Base-by-base conservation (phyloP, 108 stramenopile genomes). In the Pseudonitzschia pungens region DNA sequence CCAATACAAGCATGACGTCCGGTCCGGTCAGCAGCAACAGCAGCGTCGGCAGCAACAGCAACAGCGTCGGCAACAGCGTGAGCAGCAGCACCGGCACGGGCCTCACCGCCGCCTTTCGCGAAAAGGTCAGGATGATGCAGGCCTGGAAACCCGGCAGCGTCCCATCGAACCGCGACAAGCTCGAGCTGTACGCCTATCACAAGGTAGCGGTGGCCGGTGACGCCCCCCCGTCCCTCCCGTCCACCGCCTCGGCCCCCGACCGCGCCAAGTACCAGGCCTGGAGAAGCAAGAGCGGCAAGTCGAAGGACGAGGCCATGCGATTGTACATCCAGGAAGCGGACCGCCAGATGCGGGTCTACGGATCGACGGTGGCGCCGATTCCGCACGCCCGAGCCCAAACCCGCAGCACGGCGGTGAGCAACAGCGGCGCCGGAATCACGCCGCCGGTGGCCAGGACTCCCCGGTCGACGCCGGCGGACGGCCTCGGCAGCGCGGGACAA, bases 101-200 rank as follows among this genome's bases (percentile, higher is more conserved):
- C 52, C 29, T 78, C 12, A 60, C 66, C 1, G 31, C 71, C 12
- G 70, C 77, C 27, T 94, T 94, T 80, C 89, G 89, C 27, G 74
- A 77, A 26, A 94, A 94, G 68, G 81, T 80, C 1, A 74, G 63
- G 42, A 79, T 72, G 33, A 95, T 95, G 94, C 89, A 90, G 70
- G 71, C 87, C 33, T 95, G 94, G 94, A 87, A 86, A 40, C 94
- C 94, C 12, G 79, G 71, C 36, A 87, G 78, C 72, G 70, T 78
- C 28, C 93, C 93, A 36, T 94, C 91, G 70, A 95, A 95, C 70
- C 86, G 91, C 24, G 90, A 95, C 73, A 82, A 87, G 24, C 77
- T 95, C 70, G 94, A 95, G 77, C 80, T 95, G 0, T 95, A 92
- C 72, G 94, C 94, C n/a, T 85, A 92, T 48, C 94, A 95, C 89